phyloP scores from a whole-genome alignment of 352 stramenopile genomes.

The Pythium volutum region DNA sequence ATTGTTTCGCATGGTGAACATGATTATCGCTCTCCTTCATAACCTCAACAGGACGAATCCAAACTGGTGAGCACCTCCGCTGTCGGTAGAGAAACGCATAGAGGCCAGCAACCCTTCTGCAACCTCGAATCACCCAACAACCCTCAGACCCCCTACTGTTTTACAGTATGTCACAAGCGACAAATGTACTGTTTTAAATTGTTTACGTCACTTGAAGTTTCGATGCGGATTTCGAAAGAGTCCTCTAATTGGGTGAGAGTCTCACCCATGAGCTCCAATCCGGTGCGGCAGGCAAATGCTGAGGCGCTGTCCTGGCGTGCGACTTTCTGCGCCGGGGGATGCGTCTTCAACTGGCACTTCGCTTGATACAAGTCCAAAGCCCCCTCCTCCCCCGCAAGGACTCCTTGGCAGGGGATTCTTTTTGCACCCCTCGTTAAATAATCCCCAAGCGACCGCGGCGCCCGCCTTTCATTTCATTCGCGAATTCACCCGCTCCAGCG shows the following conservation, averaged over 20 bases:
- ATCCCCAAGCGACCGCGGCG: background rate
- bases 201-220: background rate
- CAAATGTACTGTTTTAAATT: background rate
- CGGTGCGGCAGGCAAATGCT: background rate
- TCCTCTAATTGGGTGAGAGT: background rate
- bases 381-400: too few species aligned
- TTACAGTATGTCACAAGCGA: background rate
- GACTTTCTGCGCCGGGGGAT: background rate
- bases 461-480: slow-evolving; percentile 4
- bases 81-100: background rate
- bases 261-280: background rate
- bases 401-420: background rate
- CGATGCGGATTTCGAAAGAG: background rate
- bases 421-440: background rate
- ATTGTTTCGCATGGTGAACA: too few species aligned
- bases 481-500: slow-evolving; percentile 14
- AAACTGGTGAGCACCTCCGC: too few species aligned
- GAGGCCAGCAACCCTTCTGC: background rate
- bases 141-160: too few species aligned
- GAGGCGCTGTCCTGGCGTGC: background rate
- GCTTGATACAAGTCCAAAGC: too few species aligned
- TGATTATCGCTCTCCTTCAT: too few species aligned
- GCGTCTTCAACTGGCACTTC: slow-evolving; percentile 1
- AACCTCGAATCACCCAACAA: too few species aligned
- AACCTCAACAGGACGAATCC: too few species aligned